Conservation (phyloP, 257 asterid species). For the Solanum ossicruentum region DNA sequence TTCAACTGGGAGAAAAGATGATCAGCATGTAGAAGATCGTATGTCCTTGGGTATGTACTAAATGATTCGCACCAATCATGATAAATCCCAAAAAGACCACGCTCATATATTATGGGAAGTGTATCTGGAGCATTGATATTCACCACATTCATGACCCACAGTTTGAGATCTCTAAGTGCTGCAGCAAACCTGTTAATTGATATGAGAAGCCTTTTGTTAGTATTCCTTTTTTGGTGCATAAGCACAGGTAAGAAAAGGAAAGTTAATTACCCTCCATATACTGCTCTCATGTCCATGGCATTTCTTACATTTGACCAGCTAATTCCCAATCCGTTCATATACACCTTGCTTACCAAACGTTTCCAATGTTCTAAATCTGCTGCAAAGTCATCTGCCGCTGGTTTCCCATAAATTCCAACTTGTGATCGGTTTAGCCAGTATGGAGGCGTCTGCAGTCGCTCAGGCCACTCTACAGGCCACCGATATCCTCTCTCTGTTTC, state of each 20-base stretch:
- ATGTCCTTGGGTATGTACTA: conserved; percentile 81
- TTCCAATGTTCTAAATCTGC: conserved; percentile 71
- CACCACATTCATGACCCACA: conserved; percentile 91
- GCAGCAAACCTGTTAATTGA: conserved; percentile 63
- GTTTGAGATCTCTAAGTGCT: conserved; percentile 59
- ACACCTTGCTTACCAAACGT: conserved; percentile 36
- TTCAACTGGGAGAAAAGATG: conserved; percentile 65
- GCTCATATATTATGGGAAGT: conserved; percentile 71
- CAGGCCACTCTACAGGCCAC: conserved; percentile 96
- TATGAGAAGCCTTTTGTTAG: not conserved
- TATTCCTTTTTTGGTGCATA: not conserved
- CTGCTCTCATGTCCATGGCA: conserved; percentile 91
- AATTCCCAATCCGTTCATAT: conserved; percentile 57
- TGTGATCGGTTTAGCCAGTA: conserved; percentile 69
- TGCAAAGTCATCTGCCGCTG: conserved; percentile 66
- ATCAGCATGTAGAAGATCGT: conserved; percentile 82
- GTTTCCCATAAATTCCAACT: conserved; percentile 67
- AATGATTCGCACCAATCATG: conserved; percentile 96
- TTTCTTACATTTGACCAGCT: conserved; percentile 69
- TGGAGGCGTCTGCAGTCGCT: conserved; percentile 46
- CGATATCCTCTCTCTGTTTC: conserved; percentile 62
- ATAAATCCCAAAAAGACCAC: conserved; percentile 76
- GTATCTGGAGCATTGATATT: conserved; percentile 70
- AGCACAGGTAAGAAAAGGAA: not conserved
- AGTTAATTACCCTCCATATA: conserved; percentile 64